These are phyloP conservation scores for Choiromyces venosus DNA, from an alignment of 495 filamentous ascomycete species.

Conservation along the genomic window DNA sequence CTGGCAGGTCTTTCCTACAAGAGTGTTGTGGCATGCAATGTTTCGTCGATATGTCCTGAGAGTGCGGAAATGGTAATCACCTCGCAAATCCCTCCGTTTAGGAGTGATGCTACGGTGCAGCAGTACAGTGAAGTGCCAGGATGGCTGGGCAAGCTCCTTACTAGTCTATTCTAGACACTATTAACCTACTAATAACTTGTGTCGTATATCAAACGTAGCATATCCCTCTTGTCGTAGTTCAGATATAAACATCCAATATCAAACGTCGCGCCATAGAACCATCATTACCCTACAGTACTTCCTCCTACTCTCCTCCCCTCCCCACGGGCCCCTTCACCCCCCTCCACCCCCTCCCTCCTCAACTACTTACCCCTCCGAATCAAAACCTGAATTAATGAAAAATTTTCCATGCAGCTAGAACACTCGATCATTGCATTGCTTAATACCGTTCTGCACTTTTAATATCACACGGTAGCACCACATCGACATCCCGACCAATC, in stretches of 20 bases:
- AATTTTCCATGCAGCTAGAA: not conserved
- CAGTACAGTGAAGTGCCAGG: not conserved
- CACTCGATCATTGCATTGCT: not conserved
- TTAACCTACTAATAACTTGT: not conserved
- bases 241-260: not conserved
- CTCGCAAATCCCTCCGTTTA: not conserved
- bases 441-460: not conserved
- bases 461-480: not conserved
- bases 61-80: not conserved
- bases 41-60: not conserved
- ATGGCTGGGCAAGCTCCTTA: not conserved
- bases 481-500: not conserved
- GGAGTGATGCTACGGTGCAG: not conserved
- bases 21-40: slow-evolving; percentile 1
- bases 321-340: no score
- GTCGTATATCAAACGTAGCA: not conserved
- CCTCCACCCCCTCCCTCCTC: not conserved
- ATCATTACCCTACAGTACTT: no score
- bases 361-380: not conserved
- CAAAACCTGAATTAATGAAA: not conserved
- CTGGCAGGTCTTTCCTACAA: not conserved
- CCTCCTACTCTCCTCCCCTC: no score
- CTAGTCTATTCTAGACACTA: not conserved
- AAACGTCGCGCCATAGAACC: not conserved
- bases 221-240: not conserved